Conservation (phyloP, 2,329 filamentous ascomycete species). For the Beauveria rudraprayagi region DNA sequence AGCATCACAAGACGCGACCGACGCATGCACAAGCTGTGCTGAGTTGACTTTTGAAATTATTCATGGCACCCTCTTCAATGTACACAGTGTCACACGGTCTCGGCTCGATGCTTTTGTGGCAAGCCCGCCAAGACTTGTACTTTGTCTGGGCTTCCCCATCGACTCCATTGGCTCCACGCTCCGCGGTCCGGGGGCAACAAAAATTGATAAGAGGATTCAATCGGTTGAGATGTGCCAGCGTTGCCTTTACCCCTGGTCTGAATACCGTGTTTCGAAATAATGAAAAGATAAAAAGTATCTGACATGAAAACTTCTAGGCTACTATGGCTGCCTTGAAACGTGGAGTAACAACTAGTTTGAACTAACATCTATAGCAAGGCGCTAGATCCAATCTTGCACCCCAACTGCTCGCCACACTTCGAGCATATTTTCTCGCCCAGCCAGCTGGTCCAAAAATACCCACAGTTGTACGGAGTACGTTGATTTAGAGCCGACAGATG, state of each 20-base stretch:
- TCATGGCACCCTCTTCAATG: neutral
- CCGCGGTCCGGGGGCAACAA: neutral
- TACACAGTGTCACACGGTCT: conserved; percentile 5
- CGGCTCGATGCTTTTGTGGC: neutral
- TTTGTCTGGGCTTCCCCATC: neutral
- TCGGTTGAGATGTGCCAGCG: too few species aligned
- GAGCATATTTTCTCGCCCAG: conserved; percentile 1
- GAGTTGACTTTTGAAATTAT: neutral
- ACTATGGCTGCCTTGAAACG: neutral
- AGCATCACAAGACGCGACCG: neutral
- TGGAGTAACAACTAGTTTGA: neutral
- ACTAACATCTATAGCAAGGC: neutral
- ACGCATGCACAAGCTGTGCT: neutral
- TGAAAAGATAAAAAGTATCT: too few species aligned
- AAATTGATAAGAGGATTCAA: neutral
- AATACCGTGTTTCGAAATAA: too few species aligned
- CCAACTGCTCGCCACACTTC: neutral
- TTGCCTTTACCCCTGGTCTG: too few species aligned
- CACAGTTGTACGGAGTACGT: conserved; percentile 1
- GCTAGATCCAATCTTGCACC: neutral
- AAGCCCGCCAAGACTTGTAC: neutral
- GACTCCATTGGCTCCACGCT: neutral
- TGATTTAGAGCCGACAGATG: neutral
- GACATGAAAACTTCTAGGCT: neutral
- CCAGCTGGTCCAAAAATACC: conserved; percentile 1